These are phyloP conservation scores for Aspergillus melleus DNA, from an alignment of 2,329 filamentous ascomycete genomes.

Conservation along the genomic window DNA sequence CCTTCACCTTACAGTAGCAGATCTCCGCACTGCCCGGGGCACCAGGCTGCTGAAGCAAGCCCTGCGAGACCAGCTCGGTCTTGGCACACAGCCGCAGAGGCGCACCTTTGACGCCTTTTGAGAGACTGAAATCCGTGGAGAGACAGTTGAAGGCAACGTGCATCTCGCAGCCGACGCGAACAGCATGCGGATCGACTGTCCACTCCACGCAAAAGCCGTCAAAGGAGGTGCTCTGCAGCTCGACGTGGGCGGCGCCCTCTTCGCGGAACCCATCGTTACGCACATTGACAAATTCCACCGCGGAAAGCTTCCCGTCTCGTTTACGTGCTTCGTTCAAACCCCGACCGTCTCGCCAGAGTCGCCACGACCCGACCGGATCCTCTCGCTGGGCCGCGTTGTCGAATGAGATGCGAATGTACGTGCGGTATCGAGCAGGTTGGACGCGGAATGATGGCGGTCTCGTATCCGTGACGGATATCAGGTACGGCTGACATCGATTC, in stretches of 20 bases:
- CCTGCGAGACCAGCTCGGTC: background rate
- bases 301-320: conserved; percentile 49
- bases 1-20: background rate
- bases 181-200: conserved; percentile 36
- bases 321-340: conserved; percentile 89
- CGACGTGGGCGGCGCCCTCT: background rate
- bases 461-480: conserved; percentile 77
- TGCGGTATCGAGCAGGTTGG: conserved; percentile 71
- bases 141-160: conserved; percentile 93
- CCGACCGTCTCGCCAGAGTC: conserved; percentile 86
- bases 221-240: background rate
- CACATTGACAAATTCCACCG: background rate
- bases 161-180: conserved; percentile 68
- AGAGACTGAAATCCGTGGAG: conserved; percentile 94
- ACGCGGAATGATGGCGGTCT: conserved; percentile 57
- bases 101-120: conserved; percentile 80
- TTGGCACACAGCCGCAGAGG: background rate
- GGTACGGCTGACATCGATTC: conserved; percentile 95
- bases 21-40: background rate
- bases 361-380: conserved; percentile 77
- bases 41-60: no score
- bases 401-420: conserved; percentile 84
- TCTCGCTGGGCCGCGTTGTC: conserved; percentile 86
- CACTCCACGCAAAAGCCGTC: conserved; percentile 14
- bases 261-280: background rate